Conservation (phyloP, 306 rosid genomes). For the cucumber (Cucumis sativus) region DNA sequence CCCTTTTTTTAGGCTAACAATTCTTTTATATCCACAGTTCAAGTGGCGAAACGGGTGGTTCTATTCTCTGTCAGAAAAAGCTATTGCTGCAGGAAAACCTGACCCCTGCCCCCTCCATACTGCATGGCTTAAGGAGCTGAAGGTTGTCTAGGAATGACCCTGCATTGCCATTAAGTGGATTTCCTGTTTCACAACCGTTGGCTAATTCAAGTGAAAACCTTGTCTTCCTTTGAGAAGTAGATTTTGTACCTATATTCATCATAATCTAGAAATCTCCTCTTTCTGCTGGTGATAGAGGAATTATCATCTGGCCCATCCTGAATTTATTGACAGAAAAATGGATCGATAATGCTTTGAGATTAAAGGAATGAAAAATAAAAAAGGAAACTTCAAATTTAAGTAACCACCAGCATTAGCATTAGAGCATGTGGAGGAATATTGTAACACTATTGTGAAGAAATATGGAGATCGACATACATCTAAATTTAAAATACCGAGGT, state of each 20-base stretch:
- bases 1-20: background rate
- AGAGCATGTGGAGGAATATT: background rate
- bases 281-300: too few relatives aligned
- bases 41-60: slow-evolving; percentile 98
- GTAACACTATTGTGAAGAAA: background rate
- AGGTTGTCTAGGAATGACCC: slow-evolving; percentile 28
- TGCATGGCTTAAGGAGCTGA: slow-evolving; percentile 67
- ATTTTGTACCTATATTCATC: background rate
- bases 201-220: background rate
- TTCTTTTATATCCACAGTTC: slow-evolving; percentile 40
- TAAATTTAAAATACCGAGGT: too few relatives aligned
- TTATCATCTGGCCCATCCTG: background rate
- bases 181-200: background rate
- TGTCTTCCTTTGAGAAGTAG: background rate
- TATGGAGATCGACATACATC: background rate
- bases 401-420: background rate
- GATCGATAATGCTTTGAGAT: background rate
- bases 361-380: too few relatives aligned
- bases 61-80: slow-evolving; percentile 61
- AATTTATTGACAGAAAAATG: background rate
- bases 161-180: background rate
- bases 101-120: slow-evolving; percentile 88
- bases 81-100: slow-evolving; percentile 50
- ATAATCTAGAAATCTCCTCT: background rate
- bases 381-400: background rate